A percentile compares a stretch with the other conserved stretches of the same genome.
phyloP scores from a whole-genome alignment of 2,329 filamentous ascomycete species.

The Seiridium cupressi region DNA sequence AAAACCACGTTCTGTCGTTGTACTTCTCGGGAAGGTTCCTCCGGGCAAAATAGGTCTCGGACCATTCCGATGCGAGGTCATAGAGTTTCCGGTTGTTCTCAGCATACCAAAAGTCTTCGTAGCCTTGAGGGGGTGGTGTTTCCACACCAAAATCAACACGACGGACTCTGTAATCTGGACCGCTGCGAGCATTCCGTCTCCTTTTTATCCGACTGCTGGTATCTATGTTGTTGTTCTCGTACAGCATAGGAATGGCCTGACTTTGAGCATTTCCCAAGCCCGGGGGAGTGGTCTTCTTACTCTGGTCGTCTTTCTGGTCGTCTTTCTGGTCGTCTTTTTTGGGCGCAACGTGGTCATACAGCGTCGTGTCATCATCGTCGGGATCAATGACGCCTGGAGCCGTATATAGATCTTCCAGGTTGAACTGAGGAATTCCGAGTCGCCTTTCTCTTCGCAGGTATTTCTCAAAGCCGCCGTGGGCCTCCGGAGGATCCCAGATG shows the following conservation, averaged over 20 bases:
- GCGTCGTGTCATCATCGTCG: background rate
- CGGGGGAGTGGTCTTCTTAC: too few relatives aligned
- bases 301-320: background rate
- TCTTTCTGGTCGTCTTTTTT: background rate
- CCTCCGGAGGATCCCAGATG: background rate
- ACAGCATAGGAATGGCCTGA: too few relatives aligned
- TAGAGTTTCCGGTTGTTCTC: slow-evolving; percentile 25
- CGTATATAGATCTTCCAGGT: background rate
- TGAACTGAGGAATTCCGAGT: background rate
- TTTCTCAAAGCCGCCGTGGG: background rate
- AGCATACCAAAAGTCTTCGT: background rate
- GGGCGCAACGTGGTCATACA: background rate
- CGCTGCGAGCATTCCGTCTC: background rate
- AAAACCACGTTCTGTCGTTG: slow-evolving; percentile 20
- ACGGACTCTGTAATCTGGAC: background rate
- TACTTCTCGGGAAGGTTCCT: slow-evolving; percentile 17
- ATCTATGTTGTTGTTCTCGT: background rate
- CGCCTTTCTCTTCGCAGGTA: background rate
- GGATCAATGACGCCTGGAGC: background rate
- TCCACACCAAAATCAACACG: background rate
- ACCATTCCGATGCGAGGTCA: slow-evolving; percentile 18
- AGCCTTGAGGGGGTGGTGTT: background rate
- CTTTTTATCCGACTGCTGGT: background rate
- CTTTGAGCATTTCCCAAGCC: too few relatives aligned
- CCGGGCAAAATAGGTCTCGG: slow-evolving; percentile 23